These are phyloP conservation scores for Beauveria pseudobassiana DNA, from an alignment of 2,329 filamentous ascomycete genomes.

Conservation along the genomic window DNA sequence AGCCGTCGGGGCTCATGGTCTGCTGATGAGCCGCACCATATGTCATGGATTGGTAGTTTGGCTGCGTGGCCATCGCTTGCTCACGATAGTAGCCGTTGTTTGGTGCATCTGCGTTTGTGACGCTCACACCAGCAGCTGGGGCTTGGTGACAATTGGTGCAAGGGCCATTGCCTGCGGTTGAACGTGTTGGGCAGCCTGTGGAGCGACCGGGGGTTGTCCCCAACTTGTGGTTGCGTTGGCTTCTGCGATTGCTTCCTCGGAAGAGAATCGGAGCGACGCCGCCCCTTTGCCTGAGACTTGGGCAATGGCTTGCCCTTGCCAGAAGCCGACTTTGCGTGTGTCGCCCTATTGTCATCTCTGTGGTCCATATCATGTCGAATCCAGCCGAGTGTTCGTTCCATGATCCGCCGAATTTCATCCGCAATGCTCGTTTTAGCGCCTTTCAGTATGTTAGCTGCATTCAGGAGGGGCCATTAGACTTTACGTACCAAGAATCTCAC, in stretches of 20 bases:
- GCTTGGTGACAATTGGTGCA: neutral
- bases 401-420: constrained; percentile 38
- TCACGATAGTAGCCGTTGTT: constrained; percentile 25
- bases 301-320: neutral
- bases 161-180: neutral
- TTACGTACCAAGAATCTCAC: constrained; percentile 56
- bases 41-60: constrained; percentile 23
- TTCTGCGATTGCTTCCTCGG: constrained; percentile 2
- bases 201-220: neutral
- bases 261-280: neutral
- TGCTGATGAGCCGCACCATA: constrained; percentile 23
- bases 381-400: constrained; percentile 43
- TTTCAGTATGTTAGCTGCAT: constrained; percentile 21
- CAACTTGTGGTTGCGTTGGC: neutral
- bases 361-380: constrained; percentile 43
- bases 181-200: neutral
- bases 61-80: constrained; percentile 19
- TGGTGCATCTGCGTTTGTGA: constrained; percentile 13
- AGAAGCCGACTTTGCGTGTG: neutral
- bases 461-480: neutral
- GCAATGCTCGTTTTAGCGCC: constrained; percentile 38
- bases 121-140: neutral
- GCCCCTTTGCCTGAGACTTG: neutral
- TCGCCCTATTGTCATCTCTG: constrained; percentile 18
- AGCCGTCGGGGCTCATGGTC: constrained; percentile 15